Base-by-base conservation (phyloP, 2,329 filamentous ascomycete species). In the Fusarium beomiforme region DNA sequence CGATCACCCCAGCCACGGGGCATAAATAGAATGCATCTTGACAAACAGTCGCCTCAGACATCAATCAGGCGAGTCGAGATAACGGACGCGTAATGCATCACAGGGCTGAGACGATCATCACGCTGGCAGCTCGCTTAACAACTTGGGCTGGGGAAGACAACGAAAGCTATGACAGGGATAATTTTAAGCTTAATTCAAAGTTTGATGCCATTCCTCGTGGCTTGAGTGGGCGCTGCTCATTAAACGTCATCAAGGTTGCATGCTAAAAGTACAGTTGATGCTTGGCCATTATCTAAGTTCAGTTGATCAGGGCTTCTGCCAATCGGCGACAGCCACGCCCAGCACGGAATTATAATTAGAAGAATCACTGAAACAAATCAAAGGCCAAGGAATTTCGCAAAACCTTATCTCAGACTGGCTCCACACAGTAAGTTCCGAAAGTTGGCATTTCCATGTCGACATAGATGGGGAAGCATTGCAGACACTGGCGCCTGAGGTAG, bases 1-100 rank as follows among this genome's bases (percentile, higher is more conserved):
- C 50, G 44, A 59, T 43, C 42, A 11, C 41, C 62, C 21, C 34
- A 71, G 67, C 67, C 68, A 64, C 68, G 8, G 17, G 12, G 14
- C 10, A 54, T 33, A 29, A 61, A 56, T 58, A 62, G 39, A 33
- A 17, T 29, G 41, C 17, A 6, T 10, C 19, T 6, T 17, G 9
- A 41, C 5, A 19, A 8, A 1, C 7, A 29, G 14, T 23, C 14
- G 11, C 4, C 29, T 24, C 23, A 26, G 21, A n/a, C 17, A 11
- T 33, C 33, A 31, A 29, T 33, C 23, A 34, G 11, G 17, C 31
- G 12, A 36, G 24, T 19, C 14, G n/a, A n/a, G 21, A 42, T 19
- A 44, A 26, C 33, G 44, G 67, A 57, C 67, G 56, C 67, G 66
- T 70, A 61, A 70, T 61, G 44, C 29, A 42, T 44, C 8, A 16